Percentiles rank a stretch among this genome's conserved stretches.
These are phyloP conservation scores for Amorphotheca resinae DNA, from an alignment of 495 filamentous ascomycete species.

Conservation along the genomic window DNA sequence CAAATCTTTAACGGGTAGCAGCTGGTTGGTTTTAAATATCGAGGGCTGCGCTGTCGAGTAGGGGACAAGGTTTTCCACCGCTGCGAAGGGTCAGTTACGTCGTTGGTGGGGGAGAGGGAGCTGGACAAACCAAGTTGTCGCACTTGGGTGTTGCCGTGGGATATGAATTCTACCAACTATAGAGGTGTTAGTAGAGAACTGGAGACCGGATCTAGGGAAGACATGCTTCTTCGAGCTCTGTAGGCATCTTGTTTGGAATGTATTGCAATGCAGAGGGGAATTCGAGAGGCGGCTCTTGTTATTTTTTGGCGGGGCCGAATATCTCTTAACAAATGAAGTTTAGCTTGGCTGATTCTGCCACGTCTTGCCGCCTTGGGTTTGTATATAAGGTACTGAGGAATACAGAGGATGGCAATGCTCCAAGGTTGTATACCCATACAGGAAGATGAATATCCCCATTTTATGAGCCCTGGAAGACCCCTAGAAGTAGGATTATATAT, in stretches of 20 bases:
- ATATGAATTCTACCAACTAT: constrained; percentile 84
- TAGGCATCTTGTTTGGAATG: constrained; percentile 51
- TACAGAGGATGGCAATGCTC: too few relatives aligned
- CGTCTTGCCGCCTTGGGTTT: not conserved
- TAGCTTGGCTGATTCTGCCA: not conserved
- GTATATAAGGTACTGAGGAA: too few relatives aligned
- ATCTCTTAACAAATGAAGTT: not conserved
- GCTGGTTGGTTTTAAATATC: constrained; percentile 71
- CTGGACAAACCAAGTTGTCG: constrained; percentile 51
- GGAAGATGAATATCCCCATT: too few relatives aligned
- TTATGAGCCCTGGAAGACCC: too few relatives aligned
- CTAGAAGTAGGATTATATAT: too few relatives aligned
- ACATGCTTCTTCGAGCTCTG: constrained; percentile 69
- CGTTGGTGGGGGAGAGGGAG: not conserved
- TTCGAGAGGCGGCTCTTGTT: not conserved
- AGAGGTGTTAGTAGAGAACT: constrained; percentile 6
- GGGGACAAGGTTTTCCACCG: constrained; percentile 73
- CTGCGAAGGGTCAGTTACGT: constrained; percentile 27
- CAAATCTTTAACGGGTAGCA: constrained; percentile 73
- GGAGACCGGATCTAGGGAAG: not conserved
- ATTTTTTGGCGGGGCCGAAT: not conserved
- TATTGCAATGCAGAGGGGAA: not conserved
- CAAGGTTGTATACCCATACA: too few relatives aligned
- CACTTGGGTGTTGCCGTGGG: constrained; percentile 77
- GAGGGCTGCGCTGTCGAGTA: constrained; percentile 65